Evolutionary conservation across 139 green algal genomes (phyloP).

Genomic region (Diplosphaera chodatii): DNA sequence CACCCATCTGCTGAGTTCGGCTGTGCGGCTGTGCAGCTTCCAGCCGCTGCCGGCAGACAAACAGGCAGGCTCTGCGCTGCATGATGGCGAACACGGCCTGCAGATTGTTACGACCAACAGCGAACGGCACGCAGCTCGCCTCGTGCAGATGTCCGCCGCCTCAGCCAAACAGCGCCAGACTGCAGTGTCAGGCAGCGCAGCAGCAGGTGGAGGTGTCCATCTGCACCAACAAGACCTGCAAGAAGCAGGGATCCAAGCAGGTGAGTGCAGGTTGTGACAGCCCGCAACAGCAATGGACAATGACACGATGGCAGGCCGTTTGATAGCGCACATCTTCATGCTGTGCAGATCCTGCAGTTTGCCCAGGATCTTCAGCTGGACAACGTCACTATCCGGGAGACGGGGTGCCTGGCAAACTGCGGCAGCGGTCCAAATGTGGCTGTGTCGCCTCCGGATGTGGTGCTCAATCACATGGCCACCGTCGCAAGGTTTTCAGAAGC

Average conservation of each 20-base stretch:
- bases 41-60: too few species aligned
- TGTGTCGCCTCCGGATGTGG: slow-evolving; percentile 28
- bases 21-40: too few species aligned
- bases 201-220: slow-evolving; percentile 15
- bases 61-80: too few species aligned
- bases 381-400: slow-evolving; percentile 16
- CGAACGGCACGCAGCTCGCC: too few species aligned
- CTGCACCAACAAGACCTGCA: slow-evolving; percentile 46
- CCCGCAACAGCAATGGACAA: too few species aligned
- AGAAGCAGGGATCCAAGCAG: slow-evolving; percentile 39
- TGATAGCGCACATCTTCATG: too few species aligned
- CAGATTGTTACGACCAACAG: too few species aligned
- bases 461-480: slow-evolving; percentile 45
- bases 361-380: slow-evolving; percentile 32
- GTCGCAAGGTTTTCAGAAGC: slow-evolving; percentile 27
- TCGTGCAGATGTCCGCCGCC: too few species aligned
- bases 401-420: slow-evolving; percentile 40
- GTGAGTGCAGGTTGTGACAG: background rate
- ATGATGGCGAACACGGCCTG: too few species aligned
- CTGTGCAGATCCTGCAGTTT: slow-evolving; percentile 40
- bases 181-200: background rate
- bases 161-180: too few species aligned
- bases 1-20: too few species aligned
- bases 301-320: too few species aligned
- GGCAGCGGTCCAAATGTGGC: slow-evolving; percentile 55